Base-by-base conservation (phyloP, 441 rosid genomes). In the Gossypium trilobum region DNA sequence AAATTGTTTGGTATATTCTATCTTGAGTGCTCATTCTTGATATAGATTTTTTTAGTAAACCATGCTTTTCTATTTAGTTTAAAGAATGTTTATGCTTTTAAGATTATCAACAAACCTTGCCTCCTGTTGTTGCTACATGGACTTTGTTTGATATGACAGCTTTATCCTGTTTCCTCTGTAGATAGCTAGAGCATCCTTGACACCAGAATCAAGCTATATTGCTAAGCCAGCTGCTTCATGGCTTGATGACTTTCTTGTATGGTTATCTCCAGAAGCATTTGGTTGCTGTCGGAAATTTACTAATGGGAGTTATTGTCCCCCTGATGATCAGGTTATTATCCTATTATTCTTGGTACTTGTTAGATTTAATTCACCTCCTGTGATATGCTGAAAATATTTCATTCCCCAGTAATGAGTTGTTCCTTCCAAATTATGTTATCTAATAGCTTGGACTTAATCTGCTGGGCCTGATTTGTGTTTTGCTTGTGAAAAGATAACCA, bases 191-290 rank as follows among this genome's bases (percentile, higher is more conserved):
- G 97, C 90, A 77, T 95, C 99, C 36, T 79, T 88, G 77, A 79
- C 80, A 46, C 94, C 99, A 42, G 84, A 90, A 78, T 85, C 89
- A 75, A 95, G 95, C 87, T 88, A 89, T 79, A 89, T 95, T 79
- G 98, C 99, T 65, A 95, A 88, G 88, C 96, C 98, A 80, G 97
- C 99, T 75, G 99, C 99, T 83, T 93, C 99, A 22, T 95, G 98
- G 99, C 94, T 95, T 16, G 99, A 95, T 79, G 99, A 95, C 82
- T 91, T 93, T 84, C 97, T 95, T 46, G 97, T 93, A 58, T 95
- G 99, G 99, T 70, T 95, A 77, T 95, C 98, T 79, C 99, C 99
- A 1, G 98, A 95, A 84, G 99, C 99, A 71, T 95, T 93, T 80
- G 98, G 98, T 71, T 95, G 99, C 82, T 95, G 99, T 68, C 88